Evolutionary conservation across 2,329 filamentous ascomycete species (phyloP), one percentile per base, ranked within the genome.

Genomic region (Diaporthe amygdali): DNA sequence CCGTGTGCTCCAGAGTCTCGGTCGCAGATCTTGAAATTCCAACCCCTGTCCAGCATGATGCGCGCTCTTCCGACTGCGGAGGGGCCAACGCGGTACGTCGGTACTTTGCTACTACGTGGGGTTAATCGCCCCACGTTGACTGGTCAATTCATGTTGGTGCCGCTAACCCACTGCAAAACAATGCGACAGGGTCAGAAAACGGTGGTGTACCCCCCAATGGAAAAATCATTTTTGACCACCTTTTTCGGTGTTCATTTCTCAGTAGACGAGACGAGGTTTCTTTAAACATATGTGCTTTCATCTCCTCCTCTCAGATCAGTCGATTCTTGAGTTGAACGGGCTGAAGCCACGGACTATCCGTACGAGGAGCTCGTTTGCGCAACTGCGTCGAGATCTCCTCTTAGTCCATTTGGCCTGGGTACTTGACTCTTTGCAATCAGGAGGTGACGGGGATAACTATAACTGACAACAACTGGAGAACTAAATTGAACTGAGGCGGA

Each of bases 21-120:
- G 68, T 51, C 34, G 39, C 54, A 70, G 27, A 56, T 49, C 66
- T 68, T 68, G 52, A 30, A 59, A 72, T 54, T 46, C 27, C 5
- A 39, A 70, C 30, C 71, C 71, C 54, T 70, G 67, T 46, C 39
- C 3, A 66, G 27, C 32, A 70, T 70, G 59, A 70, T 72, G 46
- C 59, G 39, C 20, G n/a, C 14, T 30, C 30, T 37, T 70, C 71
- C 71, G 67, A 70, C 71, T 63, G 52, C 70, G 67, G 70, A 72
- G 70, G 39, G 37, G 54, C 22, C 25, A 20, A 15, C 34, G 20
- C 25, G 68, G 27, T 59, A 32, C 30, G 46, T 22, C 46, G 59
- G 55, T 51, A 69, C 20, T 4, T 37, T 54, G 41, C 56, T 47
- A 27, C 12, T 44, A 27, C 39, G 39, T 56, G 66, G 66, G 66